A percentile compares a stretch with the other conserved stretches of the same genome.
phyloP scores from a whole-genome alignment of 768 basidiomycete genomes.

The Neoboletus magnificus region DNA sequence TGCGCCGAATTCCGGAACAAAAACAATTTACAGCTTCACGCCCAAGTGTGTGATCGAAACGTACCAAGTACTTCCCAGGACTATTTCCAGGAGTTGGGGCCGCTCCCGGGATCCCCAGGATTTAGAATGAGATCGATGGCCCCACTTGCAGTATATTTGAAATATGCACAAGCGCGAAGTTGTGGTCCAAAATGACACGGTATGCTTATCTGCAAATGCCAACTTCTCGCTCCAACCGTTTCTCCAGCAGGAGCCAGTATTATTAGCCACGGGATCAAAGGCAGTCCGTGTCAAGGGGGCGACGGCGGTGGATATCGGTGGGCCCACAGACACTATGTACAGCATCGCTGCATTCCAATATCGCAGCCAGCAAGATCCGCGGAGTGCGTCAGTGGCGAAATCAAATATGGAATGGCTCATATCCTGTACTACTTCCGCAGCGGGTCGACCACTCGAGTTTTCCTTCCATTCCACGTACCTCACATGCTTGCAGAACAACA shows the following conservation, averaged over 20 bases:
- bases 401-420: constrained; percentile 9
- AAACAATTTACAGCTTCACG: background rate
- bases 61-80: background rate
- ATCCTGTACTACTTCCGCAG: constrained; percentile 13
- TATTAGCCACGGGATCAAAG: constrained; percentile 12
- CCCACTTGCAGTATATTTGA: background rate
- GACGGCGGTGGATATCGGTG: background rate
- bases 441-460: constrained; percentile 2
- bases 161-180: background rate
- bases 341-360: constrained; percentile 7
- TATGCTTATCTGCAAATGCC: constrained; percentile 6
- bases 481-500: constrained; percentile 3
- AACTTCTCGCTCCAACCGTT: background rate
- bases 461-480: constrained; percentile 18
- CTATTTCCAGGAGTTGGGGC: constrained; percentile 5
- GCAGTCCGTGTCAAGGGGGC: constrained; percentile 4
- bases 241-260: background rate
- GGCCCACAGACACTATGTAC: constrained; percentile 12
- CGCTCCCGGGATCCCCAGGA: constrained; percentile 3
- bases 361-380: constrained; percentile 16
- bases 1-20: constrained; percentile 18
- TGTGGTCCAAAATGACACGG: background rate
- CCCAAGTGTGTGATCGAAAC: background rate
- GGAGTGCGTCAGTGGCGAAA: constrained; percentile 7
- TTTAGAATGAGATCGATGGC: background rate